Percentiles rank a stretch among this genome's conserved stretches.
Evolutionary conservation across 768 basidiomycete species (phyloP).

Genomic region (Panus rudis): DNA sequence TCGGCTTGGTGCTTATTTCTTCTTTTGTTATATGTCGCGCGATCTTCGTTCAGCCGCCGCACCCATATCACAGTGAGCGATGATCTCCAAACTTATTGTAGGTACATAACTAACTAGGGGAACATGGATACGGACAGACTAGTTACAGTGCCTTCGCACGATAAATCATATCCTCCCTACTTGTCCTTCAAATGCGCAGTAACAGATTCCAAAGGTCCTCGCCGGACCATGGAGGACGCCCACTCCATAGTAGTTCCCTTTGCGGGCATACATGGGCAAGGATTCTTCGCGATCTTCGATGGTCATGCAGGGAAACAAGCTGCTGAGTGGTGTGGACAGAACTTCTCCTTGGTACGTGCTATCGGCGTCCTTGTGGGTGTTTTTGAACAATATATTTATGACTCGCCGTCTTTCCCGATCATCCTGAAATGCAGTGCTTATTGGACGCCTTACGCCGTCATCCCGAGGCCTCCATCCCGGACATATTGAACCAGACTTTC

Average conservation of each 20-base stretch:
- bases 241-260: constrained; percentile 97
- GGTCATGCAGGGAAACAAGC: constrained; percentile 98
- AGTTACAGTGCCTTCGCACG: too few relatives aligned
- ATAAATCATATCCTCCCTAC: too few relatives aligned
- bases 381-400: not conserved
- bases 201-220: constrained; percentile 80
- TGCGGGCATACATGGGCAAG: constrained; percentile 85
- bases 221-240: constrained; percentile 95
- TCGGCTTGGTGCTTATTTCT: too few relatives aligned
- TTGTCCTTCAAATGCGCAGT: constrained; percentile 41
- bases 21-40: too few relatives aligned
- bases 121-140: too few relatives aligned
- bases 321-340: constrained; percentile 95
- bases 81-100: too few relatives aligned
- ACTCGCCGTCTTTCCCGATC: constrained; percentile 6
- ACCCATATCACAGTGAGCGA: too few relatives aligned
- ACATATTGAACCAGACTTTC: constrained; percentile 89
- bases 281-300: constrained; percentile 97
- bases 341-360: constrained; percentile 81
- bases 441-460: constrained; percentile 61
- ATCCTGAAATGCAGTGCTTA: constrained; percentile 48
- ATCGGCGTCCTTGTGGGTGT: not conserved
- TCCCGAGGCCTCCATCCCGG: constrained; percentile 62
- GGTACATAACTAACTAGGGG: too few relatives aligned
- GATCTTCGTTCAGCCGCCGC: too few relatives aligned